Evolutionary conservation across 441 rosid species (phyloP), one percentile per base, ranked within the genome.

Genomic region (Brassica hybrid): DNA sequence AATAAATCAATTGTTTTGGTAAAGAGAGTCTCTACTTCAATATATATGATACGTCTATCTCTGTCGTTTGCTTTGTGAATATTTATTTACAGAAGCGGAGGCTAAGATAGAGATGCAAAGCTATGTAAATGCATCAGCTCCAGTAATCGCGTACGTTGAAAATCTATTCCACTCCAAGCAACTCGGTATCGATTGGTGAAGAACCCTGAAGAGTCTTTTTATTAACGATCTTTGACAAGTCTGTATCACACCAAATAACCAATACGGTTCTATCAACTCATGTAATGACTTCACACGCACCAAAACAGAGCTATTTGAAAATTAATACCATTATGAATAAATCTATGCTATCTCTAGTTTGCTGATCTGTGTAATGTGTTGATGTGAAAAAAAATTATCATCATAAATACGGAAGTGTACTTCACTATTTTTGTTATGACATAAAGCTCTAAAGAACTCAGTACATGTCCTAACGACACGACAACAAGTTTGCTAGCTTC

Each of bases 171-270:
- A 58, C 54, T 84, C 94, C 17, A 89, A 89, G 83, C 85, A 86
- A 67, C 79, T 93, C 66, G 99, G 98, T 66, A 23, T 85, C 67
- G 98, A 95, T 87, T 90, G 99, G 99, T 93, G 77, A 88, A 83
- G 52, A 76, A 23, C 67, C 18, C 58, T 64, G 7, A 65, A 41
- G 62, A 54, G 43, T 73, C 56, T 43, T 69, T 7, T 14, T 19
- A 72, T 62, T 43, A 43, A 12, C 36, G 0, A 25, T 73, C 69
- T 65, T 10, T 65, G 60, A 48, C 57, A 58, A 7, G 13, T 16
- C 32, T 30, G 7, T 61, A 38, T 23, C 38, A 50, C 48, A 73
- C 36, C 52, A 25, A 67, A 67, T 67, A 60, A 62, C 61, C 17
- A 52, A 14, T 67, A 2, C 16, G 54, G 17, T 58, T 65, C 14